Evolutionary conservation across 2,329 filamentous ascomycete species (phyloP), one percentile per base, ranked within the genome.

Genomic region (Aspergillus udagawae): DNA sequence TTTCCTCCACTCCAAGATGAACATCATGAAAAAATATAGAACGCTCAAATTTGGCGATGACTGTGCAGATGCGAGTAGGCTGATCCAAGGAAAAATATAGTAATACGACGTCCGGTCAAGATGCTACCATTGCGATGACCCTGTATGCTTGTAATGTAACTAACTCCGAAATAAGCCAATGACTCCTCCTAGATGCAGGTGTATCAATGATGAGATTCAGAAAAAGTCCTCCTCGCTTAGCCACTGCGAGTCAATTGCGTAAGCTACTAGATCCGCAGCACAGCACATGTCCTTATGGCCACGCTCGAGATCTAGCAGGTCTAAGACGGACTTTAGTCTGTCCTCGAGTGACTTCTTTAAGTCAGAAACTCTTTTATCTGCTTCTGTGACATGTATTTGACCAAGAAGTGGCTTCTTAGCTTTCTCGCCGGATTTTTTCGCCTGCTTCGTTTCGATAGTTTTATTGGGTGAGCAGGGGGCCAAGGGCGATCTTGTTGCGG

Each of bases 191-290:
- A 21, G 27, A 41, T 45, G 51, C 17, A 29, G 21, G 21, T 44
- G 21, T 54, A 48, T 48, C 27, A 38, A 44, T 14, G 35, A 27
- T 27, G 51, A 6, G 44, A 45, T 10, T 65, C 28, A 68, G 51
- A 75, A 73, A 57, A 77, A 77, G 53, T 77, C 73, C 20, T 67
- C 60, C 58, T 75, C 73, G 3, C 61, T 65, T 53, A 77, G 56
- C 75, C 75, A 77, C 44, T 72, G 66, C 23, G 71, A 72, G 51
- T 76, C 74, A 64, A 77, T 76, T 8, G 75, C 75, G 58, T 75
- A 76, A 10, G 75, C 74, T 6, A 77, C 73, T 42, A 77, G 57
- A 62, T 77, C 75, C 10, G 74, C 75, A 1, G 75, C 73, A 64
- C 74, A 77, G 49, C 71, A 75, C 70, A 77, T 73, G 32, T 74